Percentiles rank a stretch among this genome's conserved stretches.
phyloP scores from a whole-genome alignment of 208 protist species.

The Balamuthia mandrillaris region DNA sequence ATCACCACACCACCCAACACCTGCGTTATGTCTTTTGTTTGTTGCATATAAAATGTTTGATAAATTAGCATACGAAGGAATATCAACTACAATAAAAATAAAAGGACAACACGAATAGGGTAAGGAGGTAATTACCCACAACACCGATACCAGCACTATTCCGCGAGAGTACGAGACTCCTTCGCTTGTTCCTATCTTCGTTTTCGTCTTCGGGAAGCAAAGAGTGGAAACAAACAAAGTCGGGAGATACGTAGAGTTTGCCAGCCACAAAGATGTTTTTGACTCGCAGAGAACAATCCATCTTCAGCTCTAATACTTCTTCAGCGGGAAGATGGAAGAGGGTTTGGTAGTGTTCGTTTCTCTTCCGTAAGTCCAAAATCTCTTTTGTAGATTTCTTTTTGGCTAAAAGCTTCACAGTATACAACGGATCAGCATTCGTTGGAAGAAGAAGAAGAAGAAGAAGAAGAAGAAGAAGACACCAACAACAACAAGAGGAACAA shows the following conservation, averaged over 20 bases:
- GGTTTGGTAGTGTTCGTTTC: not conserved
- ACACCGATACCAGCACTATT: too few relatives aligned
- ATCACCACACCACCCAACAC: too few relatives aligned
- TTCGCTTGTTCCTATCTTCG: not conserved
- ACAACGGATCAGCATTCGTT: not conserved
- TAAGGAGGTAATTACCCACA: too few relatives aligned
- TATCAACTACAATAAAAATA: too few relatives aligned
- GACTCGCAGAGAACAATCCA: not conserved
- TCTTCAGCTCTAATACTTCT: not conserved
- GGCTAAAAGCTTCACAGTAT: not conserved
- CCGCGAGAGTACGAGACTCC: too few relatives aligned
- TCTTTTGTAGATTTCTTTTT: slow-evolving; percentile 1
- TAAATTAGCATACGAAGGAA: too few relatives aligned
- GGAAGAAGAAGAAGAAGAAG: not conserved
- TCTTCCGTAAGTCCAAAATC: not conserved
- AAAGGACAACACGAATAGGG: too few relatives aligned
- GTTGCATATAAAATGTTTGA: too few relatives aligned
- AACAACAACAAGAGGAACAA: too few relatives aligned
- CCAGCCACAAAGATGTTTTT: not conserved
- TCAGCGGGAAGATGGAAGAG: not conserved
- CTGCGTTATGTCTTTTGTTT: too few relatives aligned
- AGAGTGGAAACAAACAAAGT: slow-evolving; percentile 25
- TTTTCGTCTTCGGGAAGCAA: not conserved
- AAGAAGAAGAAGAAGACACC: not conserved
- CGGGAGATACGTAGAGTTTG: not conserved